A percentile compares a stretch with the other conserved stretches of the same genome.
Evolutionary conservation across 192 early-diverging fungal genomes (phyloP).

Genomic region (Ambispora gerdemannii): DNA sequence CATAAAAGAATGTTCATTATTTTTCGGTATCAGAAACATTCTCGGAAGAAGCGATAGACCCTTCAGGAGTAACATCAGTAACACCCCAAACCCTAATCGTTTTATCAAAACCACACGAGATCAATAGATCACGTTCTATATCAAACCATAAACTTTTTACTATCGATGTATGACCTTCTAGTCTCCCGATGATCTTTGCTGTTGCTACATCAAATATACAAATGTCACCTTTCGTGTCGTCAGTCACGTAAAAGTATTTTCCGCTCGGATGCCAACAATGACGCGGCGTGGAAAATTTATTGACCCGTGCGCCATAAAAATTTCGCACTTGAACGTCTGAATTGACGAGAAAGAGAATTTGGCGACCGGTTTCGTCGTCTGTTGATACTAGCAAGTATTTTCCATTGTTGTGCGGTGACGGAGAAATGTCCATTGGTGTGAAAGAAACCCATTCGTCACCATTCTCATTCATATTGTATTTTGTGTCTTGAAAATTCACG

Average conservation of each 20-base stretch:
- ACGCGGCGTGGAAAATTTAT: constrained; percentile 64
- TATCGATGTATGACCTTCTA: constrained; percentile 57
- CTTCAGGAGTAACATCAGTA: too few relatives aligned
- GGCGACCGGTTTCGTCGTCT: constrained; percentile 61
- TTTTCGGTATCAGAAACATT: too few relatives aligned
- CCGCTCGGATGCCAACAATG: constrained; percentile 61
- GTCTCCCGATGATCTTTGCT: constrained; percentile 43
- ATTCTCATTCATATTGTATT: constrained; percentile 74
- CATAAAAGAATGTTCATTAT: too few relatives aligned
- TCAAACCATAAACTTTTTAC: constrained; percentile 54
- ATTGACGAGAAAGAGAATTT: constrained; percentile 57
- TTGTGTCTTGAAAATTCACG: constrained; percentile 8
- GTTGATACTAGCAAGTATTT: constrained; percentile 62
- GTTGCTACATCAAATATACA: constrained; percentile 50
- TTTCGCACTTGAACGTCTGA: constrained; percentile 53
- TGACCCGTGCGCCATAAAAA: constrained; percentile 59
- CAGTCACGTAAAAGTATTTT: constrained; percentile 60
- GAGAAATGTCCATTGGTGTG: constrained; percentile 65
- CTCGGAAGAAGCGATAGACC: too few relatives aligned
- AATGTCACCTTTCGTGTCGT: constrained; percentile 58
- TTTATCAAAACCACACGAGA: constrained; percentile 62
- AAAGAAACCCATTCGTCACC: constrained; percentile 83
- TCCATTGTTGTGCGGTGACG: constrained; percentile 51
- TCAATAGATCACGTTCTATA: constrained; percentile 40
- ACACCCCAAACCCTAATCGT: constrained; percentile 50